Base-by-base conservation (phyloP, 768 basidiomycete species). In the Suillus spraguei region DNA sequence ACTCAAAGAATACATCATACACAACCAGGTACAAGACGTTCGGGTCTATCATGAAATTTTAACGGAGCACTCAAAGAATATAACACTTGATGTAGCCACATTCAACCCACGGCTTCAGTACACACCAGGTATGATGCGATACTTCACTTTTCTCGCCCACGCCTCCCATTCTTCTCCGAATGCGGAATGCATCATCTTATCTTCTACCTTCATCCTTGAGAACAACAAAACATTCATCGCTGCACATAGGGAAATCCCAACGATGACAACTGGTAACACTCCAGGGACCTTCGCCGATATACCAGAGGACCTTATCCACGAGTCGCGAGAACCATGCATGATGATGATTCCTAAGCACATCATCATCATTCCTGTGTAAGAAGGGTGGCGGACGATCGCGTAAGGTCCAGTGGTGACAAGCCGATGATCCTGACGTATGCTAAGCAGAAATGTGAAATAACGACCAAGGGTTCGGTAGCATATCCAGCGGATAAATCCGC, bases 91-190 rank as follows among this genome's bases (percentile, higher is more conserved):
- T 11, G 50, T 52, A 5, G 9, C 22, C 52, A n/a, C n/a, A 53
- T 20, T 53, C 32, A 33, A 20, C 2, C 5, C 52, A n/a, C 33
- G 11, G 33, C 39, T 8, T 65, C 60, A 79, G 60, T 68, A 78
- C 4, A 78, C 33, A 7, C 71, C 68, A 2, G 79, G 79, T 24
- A 80, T 64, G 17, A 80, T 62, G 35, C 60, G 68, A 59, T 73
- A 77, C 28, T 70, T 70, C 16, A 77, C 75, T 20, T 60, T 65
- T 3, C 39, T 61, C 4, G 71, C 74, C 72, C 75, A 80, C 4
- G 60, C 54, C 2, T 75, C 72, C 78, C 78, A 79, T 35, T 72
- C 75, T 36, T 68, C 49, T 11, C 73, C 74, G 64, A 79, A 79
- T 28, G 68, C 65, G 3, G 65, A 63, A 33, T 65, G 64, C 62